Evolutionary conservation across 1,139 yeast species (phyloP).

Genomic region (Yamadazyma membranifaciens): DNA sequence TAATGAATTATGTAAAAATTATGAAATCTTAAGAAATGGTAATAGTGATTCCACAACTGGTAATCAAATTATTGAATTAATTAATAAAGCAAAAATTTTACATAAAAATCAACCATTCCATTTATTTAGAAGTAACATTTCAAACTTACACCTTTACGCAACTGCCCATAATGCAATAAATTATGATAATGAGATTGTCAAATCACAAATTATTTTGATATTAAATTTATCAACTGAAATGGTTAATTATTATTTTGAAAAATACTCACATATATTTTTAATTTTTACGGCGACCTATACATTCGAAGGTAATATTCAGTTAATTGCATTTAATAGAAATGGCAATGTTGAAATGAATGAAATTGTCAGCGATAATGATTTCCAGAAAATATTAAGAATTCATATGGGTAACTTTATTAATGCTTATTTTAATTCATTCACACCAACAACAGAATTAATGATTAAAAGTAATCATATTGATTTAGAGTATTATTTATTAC

Average conservation of each 20-base stretch:
- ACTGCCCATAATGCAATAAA: constrained; percentile 74
- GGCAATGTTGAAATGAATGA: constrained; percentile 24
- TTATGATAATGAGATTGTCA: constrained; percentile 57
- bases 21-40: constrained; percentile 20
- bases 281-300: constrained; percentile 29
- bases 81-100: constrained; percentile 75
- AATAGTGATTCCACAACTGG: constrained; percentile 16
- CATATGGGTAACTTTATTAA: constrained; percentile 20
- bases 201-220: constrained; percentile 63
- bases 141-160: constrained; percentile 55
- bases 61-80: constrained; percentile 54
- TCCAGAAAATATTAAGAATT: constrained; percentile 20
- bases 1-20: constrained; percentile 20
- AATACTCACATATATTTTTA: constrained; percentile 24
- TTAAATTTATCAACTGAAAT: constrained; percentile 46
- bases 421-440: constrained; percentile 23
- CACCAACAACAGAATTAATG: constrained; percentile 22
- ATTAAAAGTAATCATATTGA: constrained; percentile 23
- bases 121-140: constrained; percentile 50
- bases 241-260: constrained; percentile 23
- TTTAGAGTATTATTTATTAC: constrained; percentile 20
- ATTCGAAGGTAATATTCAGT: constrained; percentile 26
- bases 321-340: constrained; percentile 27
- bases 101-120: constrained; percentile 86
- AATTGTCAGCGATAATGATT: constrained; percentile 20